phyloP scores from a whole-genome alignment of 306 rosid genomes.

The Gillenia trifoliata region DNA sequence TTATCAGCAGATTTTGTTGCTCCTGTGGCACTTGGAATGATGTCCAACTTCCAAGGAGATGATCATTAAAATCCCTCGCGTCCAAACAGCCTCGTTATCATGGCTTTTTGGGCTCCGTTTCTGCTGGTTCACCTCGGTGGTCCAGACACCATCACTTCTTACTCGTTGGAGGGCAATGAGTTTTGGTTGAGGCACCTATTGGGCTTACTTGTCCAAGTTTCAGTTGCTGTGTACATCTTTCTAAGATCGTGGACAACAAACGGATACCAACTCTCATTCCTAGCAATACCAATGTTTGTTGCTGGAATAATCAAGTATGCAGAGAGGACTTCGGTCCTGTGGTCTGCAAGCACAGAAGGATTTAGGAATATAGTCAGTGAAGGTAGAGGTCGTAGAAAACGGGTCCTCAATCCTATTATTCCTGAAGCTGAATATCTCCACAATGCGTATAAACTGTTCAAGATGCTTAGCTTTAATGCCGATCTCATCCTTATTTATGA shows the following conservation, averaged over 20 bases:
- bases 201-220: slow-evolving; percentile 8
- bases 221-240: slow-evolving; percentile 6
- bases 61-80: background rate
- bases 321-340: slow-evolving; percentile 63
- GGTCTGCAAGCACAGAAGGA: slow-evolving; percentile 34
- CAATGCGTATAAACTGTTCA: background rate
- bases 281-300: background rate
- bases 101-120: slow-evolving; percentile 42
- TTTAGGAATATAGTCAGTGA: background rate
- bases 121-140: slow-evolving; percentile 40
- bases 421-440: background rate
- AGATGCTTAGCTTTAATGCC: background rate
- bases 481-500: slow-evolving; percentile 41
- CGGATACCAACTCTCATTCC: background rate
- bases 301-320: slow-evolving; percentile 61
- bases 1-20: slow-evolving; percentile 33
- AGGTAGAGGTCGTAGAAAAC: no score
- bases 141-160: slow-evolving; percentile 34
- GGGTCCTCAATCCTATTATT: background rate
- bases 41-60: slow-evolving; percentile 11
- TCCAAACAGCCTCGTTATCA: background rate
- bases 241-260: slow-evolving; percentile 4
- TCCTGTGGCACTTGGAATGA: slow-evolving; percentile 17
- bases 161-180: slow-evolving; percentile 34
- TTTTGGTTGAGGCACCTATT: slow-evolving; percentile 27